Evolutionary conservation across 768 basidiomycete genomes (phyloP).

Genomic region (Collybiopsis luxurians): DNA sequence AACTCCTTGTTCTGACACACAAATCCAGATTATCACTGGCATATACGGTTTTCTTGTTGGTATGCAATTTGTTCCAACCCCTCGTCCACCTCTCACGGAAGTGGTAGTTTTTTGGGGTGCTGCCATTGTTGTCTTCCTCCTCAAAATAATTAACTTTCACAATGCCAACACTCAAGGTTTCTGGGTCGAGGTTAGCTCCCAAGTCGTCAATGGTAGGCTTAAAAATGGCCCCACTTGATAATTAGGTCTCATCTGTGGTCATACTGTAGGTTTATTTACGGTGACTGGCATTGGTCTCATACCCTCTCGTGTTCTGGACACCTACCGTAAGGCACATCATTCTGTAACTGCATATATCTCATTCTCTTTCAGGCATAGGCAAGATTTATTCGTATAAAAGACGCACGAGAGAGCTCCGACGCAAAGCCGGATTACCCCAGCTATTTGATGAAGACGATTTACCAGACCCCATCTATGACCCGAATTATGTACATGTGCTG

Average conservation of each 20-base stretch:
- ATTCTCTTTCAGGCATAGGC: conserved; percentile 48
- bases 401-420: conserved; percentile 54
- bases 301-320: conserved; percentile 72
- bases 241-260: not conserved
- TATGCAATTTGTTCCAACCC: conserved; percentile 22
- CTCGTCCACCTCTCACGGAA: conserved; percentile 7
- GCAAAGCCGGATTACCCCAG: conserved; percentile 60
- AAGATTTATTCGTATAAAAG: conserved; percentile 77
- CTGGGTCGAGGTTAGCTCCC: conserved; percentile 79
- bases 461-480: conserved; percentile 73
- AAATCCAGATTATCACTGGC: conserved; percentile 51
- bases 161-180: conserved; percentile 68
- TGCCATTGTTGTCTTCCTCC: conserved; percentile 73
- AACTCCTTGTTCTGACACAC: not conserved
- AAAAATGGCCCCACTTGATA: not conserved
- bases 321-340: conserved; percentile 53
- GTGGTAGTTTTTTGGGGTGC: conserved; percentile 79
- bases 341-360: not conserved
- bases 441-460: conserved; percentile 76
- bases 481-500: conserved; percentile 69
- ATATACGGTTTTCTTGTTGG: conserved; percentile 79
- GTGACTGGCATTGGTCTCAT: conserved; percentile 78
- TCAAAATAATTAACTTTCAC: conserved; percentile 67
- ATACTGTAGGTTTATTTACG: conserved; percentile 63
- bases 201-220: conserved; percentile 68